Base-by-base conservation (phyloP, 306 rosid genomes). In the Ammopiptanthus mongolicus region DNA sequence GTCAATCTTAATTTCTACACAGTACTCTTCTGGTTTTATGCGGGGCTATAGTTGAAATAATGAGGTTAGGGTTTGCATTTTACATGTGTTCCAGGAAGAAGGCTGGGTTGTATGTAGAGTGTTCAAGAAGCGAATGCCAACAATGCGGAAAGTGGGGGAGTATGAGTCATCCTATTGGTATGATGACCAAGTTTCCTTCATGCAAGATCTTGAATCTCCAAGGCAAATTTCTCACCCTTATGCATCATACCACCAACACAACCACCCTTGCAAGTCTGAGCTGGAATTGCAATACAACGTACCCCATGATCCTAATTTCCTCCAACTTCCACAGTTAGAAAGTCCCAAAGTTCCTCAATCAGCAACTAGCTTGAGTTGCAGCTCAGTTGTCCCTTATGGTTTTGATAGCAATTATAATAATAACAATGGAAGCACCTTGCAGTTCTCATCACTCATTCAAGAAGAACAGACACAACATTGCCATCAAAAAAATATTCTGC, bases 71-170 rank as follows among this genome's bases (percentile, higher is more conserved):
- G n/a, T n/a, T n/a, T n/a, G n/a, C 8, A 4, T 1, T 28, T 18
- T 57, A 13, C 18, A 17, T 15, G 2, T 11, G 8, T 2, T 23
- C 18, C 87, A 86, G 89, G 89, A 90, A 83, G 96, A 90, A 86
- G 96, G 96, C 12, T 93, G 98, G 96, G 96, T 84, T 65, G 98
- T 87, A n/a, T 90, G 98, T 52, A 86, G 95, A 68, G 95, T 93
- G 69, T 90, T 90, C 87, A 93, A 86, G 88, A 93, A 93, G 85
- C 31, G 88, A 73, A 50, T 91, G 85, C 31, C 91, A 18, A 81
- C 88, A 58, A 69, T 81, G 71, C 67, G 86, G 55, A 93, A 85
- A 74, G 21, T 88, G 78, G 88, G 87, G 1, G 96, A 93, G 12
- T 90, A 87, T 29, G 96, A 87, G 5, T 90, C 98, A 64, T 83